Base-by-base conservation (phyloP, 2,329 filamentous ascomycete genomes). In the Zymoseptoria passerinii region DNA sequence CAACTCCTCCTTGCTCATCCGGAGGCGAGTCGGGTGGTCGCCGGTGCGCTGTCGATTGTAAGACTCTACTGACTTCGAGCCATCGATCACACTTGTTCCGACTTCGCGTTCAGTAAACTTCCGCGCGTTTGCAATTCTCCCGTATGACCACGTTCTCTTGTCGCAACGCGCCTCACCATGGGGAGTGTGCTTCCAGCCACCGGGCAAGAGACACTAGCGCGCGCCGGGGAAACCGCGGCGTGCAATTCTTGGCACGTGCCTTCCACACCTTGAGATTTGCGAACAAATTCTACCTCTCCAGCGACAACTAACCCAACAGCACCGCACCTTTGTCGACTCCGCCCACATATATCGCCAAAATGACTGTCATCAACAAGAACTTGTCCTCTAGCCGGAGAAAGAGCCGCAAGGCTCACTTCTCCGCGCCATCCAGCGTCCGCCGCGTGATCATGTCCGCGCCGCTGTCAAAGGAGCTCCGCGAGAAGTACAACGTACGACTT, bases 341-440 rank as follows among this genome's bases (percentile, higher is more conserved):
- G 35, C 13, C 35, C 35, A 44, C 56, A 60, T 61, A 59, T 52
- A 66, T 73, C 73, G 69, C 70, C 82, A 83, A 77, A 78, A 89
- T 89, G 87, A 83, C 80, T 74, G 89, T 89, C 79, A 81, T 88
- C 76, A 86, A 83, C 80, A 76, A 74, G 73, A 75, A 76, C 72
- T 75, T 90, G 74, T 77, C 83, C 78, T 90, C 89, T 79, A 96
- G 91, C 76, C 87, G 92, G 81, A 88, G 92, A 83, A 99, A 99
- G 90, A 94, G 90, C 81, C 90, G 94, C 81, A 96, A 96, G 85
- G 89, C 90, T 77, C 92, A 99, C 85, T 99, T 95, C 86, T 82
- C 84, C 77, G 94, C 94, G 70, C 91, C 92, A 71, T 96, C 92
- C 78, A 91, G 88, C 82, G 84, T 90, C 76, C 92, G 94, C 80